Conservation (phyloP, 1,139 yeast genomes). For the Meyerozyma guilliermondii region DNA sequence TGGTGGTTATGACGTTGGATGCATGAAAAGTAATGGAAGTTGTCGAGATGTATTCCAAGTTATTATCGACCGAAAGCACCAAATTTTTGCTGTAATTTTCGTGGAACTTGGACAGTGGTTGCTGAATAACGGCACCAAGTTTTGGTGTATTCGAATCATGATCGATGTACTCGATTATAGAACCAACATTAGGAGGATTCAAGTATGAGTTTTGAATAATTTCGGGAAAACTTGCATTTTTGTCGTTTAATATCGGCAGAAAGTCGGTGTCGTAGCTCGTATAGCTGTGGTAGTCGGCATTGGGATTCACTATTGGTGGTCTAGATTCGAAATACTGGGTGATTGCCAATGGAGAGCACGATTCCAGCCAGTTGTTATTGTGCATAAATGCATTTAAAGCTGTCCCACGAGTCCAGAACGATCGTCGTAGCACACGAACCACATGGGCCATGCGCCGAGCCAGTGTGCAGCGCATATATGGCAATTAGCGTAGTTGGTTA, state of each 20-base stretch:
- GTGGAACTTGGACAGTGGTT: conserved; percentile 28
- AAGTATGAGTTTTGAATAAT: neutral
- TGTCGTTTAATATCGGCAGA: neutral
- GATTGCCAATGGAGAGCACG: neutral
- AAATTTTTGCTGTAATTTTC: conserved; percentile 26
- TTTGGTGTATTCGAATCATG: conserved; percentile 7
- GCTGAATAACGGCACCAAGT: conserved; percentile 31
- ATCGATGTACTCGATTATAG: conserved; percentile 27
- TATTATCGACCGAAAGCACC: conserved; percentile 30
- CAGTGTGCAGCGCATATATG: too few relatives aligned
- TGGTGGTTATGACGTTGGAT: conserved; percentile 18
- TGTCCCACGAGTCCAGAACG: neutral
- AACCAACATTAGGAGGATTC: conserved; percentile 24
- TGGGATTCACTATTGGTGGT: neutral
- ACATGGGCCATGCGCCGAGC: too few relatives aligned
- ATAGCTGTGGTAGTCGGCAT: neutral
- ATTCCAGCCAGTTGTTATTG: neutral
- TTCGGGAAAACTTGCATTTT: neutral
- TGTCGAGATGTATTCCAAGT: conserved; percentile 21
- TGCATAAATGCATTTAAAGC: neutral
- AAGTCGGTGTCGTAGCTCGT: neutral
- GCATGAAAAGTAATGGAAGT: conserved; percentile 24
- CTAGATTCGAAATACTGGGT: neutral
- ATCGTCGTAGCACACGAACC: neutral
- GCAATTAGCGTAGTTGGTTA: too few relatives aligned